These are phyloP conservation scores for Alternaria hordeiaustralica DNA, from an alignment of 2,329 filamentous ascomycete species.

Conservation along the genomic window DNA sequence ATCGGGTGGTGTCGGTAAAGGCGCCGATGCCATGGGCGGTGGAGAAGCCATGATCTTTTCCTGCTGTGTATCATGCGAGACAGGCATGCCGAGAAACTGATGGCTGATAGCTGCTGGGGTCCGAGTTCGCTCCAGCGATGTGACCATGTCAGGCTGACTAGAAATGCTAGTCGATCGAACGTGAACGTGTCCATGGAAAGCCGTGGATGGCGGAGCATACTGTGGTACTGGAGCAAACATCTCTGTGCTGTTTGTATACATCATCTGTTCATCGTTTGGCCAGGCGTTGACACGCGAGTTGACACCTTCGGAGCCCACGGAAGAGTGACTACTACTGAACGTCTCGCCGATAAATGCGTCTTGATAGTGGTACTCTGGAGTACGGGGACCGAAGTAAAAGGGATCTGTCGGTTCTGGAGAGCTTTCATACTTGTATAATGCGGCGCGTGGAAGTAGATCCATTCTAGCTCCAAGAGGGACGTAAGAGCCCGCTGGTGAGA, in stretches of 20 bases:
- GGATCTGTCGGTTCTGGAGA: slow-evolving; percentile 46
- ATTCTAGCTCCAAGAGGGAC: slow-evolving; percentile 37
- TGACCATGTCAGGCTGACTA: slow-evolving; percentile 42
- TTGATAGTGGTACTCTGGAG: slow-evolving; percentile 45
- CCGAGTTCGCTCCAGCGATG: slow-evolving; percentile 31
- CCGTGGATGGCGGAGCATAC: slow-evolving; percentile 28
- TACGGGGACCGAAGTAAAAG: slow-evolving; percentile 44
- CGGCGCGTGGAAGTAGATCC: slow-evolving; percentile 42
- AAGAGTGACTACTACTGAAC: slow-evolving; percentile 44
- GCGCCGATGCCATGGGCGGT: slow-evolving; percentile 32
- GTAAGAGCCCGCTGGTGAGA: slow-evolving; percentile 42
- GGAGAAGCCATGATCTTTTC: slow-evolving; percentile 35
- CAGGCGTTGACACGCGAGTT: slow-evolving; percentile 36
- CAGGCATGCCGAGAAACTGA: slow-evolving; percentile 32
- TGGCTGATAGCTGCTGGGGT: slow-evolving; percentile 34
- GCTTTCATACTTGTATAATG: slow-evolving; percentile 40
- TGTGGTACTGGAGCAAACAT: slow-evolving; percentile 36
- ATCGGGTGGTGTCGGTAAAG: slow-evolving; percentile 37
- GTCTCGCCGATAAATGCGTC: slow-evolving; percentile 37
- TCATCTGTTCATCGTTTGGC: slow-evolving; percentile 42
- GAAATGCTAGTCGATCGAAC: slow-evolving; percentile 37
- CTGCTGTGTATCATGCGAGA: slow-evolving; percentile 26
- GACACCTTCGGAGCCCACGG: slow-evolving; percentile 39
- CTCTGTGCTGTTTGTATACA: slow-evolving; percentile 36
- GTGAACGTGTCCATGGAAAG: slow-evolving; percentile 34